phyloP scores from a whole-genome alignment of 768 basidiomycete species.

The Cyathus striatus region DNA sequence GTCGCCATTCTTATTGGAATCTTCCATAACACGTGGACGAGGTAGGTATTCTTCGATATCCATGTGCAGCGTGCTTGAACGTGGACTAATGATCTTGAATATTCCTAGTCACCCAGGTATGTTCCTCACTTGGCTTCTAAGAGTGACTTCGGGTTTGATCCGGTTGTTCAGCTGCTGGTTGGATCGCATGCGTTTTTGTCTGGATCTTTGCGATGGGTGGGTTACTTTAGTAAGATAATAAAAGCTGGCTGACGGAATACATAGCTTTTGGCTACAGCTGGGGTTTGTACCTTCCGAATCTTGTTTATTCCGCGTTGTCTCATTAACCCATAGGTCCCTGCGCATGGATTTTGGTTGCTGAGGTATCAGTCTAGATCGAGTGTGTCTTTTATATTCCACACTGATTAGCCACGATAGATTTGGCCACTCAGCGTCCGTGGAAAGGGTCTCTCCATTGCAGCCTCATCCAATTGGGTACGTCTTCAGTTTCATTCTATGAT shows the following conservation, averaged over 20 bases:
- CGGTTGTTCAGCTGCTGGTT: slow-evolving; percentile 49
- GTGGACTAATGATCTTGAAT: slow-evolving; percentile 3
- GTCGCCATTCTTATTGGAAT: slow-evolving; percentile 61
- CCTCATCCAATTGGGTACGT: slow-evolving; percentile 70
- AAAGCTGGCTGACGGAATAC: not conserved
- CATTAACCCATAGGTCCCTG: slow-evolving; percentile 39
- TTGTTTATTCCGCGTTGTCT: not conserved
- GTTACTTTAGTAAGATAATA: slow-evolving; percentile 4
- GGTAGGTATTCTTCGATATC: slow-evolving; percentile 22
- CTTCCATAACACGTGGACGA: slow-evolving; percentile 50
- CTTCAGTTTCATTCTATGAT: not conserved
- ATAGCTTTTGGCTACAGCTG: slow-evolving; percentile 69
- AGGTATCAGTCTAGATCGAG: slow-evolving; percentile 21
- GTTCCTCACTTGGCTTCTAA: no score
- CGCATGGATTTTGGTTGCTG: slow-evolving; percentile 73
- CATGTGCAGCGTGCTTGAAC: no score
- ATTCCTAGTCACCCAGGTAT: slow-evolving; percentile 16
- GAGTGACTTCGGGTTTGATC: not conserved
- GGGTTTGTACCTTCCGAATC: slow-evolving; percentile 30
- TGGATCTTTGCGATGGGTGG: slow-evolving; percentile 71
- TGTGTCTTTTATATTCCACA: not conserved
- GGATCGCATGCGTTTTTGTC: slow-evolving; percentile 64
- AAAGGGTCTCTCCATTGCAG: slow-evolving; percentile 71
- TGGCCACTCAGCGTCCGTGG: slow-evolving; percentile 70
- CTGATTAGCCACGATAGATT: slow-evolving; percentile 27